Conservation (phyloP, 73 alveolate species). For the Halteria grandinella region DNA sequence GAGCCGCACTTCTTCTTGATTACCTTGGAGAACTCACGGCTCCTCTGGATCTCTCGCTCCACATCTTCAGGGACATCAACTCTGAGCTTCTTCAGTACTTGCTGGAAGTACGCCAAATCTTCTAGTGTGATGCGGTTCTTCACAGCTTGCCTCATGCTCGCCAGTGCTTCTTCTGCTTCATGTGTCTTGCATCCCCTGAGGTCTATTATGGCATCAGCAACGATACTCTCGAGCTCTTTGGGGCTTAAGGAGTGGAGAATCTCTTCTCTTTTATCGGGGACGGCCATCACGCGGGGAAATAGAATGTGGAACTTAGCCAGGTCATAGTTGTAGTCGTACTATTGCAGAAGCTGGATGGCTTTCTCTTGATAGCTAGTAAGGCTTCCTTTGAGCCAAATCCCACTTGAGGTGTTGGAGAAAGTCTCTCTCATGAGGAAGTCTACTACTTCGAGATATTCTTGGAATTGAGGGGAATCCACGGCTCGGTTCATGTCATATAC, state of each 20-base stretch:
- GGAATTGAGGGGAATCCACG: not conserved
- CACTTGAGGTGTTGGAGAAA: constrained; percentile 7
- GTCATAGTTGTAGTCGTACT: constrained; percentile 50
- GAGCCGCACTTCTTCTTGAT: constrained; percentile 56
- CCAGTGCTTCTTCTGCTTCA: constrained; percentile 39
- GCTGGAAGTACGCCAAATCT: constrained; percentile 20
- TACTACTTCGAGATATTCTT: constrained; percentile 44
- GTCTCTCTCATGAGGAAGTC: constrained; percentile 55
- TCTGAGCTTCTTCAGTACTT: constrained; percentile 43
- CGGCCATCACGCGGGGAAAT: constrained; percentile 48
- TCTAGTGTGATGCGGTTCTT: constrained; percentile 45
- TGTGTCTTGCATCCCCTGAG: constrained; percentile 55
- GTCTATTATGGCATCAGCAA: constrained; percentile 51
- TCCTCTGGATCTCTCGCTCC: constrained; percentile 14
- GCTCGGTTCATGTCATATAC: too few species aligned
- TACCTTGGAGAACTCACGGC: constrained; percentile 45
- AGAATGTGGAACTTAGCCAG: constrained; percentile 65
- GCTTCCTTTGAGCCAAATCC: constrained; percentile 44
- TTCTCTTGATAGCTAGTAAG: constrained; percentile 41
- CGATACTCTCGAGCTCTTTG: constrained; percentile 26
- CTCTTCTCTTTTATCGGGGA: constrained; percentile 32
- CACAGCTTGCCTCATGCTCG: constrained; percentile 22
- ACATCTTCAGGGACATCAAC: constrained; percentile 52
- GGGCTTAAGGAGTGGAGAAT: constrained; percentile 8
- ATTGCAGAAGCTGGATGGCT: constrained; percentile 39